Evolutionary conservation across 2,329 filamentous ascomycete species (phyloP).

Genomic region (Colletotrichum cereale): DNA sequence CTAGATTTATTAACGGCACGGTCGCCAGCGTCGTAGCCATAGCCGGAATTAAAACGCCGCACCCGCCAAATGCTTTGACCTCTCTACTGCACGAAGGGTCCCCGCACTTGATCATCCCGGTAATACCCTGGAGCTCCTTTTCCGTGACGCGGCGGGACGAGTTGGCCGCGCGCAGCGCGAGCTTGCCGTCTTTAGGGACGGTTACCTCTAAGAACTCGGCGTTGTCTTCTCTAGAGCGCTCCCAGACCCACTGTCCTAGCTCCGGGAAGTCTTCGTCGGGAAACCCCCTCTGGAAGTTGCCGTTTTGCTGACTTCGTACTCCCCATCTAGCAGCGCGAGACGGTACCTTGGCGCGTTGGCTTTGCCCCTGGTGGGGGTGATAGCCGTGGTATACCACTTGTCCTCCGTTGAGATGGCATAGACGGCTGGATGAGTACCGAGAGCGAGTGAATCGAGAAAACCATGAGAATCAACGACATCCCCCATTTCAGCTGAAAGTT

Average conservation of each 20-base stretch:
- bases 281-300: conserved; percentile 1
- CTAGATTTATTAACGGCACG: background rate
- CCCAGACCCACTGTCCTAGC: background rate
- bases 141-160: background rate
- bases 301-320: background rate
- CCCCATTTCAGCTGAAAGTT: too few species aligned
- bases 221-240: background rate
- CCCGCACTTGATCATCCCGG: background rate
- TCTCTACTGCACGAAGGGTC: background rate
- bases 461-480: too few species aligned
- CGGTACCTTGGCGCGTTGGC: background rate
- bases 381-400: background rate
- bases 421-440: too few species aligned
- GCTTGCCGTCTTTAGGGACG: background rate
- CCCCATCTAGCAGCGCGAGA: background rate
- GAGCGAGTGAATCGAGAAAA: too few species aligned
- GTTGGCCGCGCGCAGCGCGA: background rate
- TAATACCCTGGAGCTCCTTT: background rate
- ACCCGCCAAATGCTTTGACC: background rate
- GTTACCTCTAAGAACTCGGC: background rate
- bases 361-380: background rate
- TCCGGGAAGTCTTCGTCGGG: background rate
- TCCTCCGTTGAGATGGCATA: background rate
- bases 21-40: background rate
- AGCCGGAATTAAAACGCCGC: background rate